Evolutionary conservation across 306 rosid genomes (phyloP).

Genomic region (Trichosanthes truncata): DNA sequence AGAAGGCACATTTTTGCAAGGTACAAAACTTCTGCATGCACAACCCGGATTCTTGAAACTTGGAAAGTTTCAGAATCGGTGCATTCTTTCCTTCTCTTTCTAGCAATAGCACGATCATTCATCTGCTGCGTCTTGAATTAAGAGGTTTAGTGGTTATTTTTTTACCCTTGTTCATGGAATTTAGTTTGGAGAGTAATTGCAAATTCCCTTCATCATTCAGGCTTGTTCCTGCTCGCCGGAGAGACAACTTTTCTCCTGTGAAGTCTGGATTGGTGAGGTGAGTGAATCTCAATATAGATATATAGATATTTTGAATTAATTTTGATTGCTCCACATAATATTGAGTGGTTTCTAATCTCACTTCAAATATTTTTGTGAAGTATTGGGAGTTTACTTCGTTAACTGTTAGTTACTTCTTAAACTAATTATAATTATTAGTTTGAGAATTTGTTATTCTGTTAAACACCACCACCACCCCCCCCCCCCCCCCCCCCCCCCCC

Average conservation of each 20-base stretch:
- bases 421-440: no score
- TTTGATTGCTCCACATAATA: not conserved
- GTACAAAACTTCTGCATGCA: not conserved
- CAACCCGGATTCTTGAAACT: not conserved
- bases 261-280: slow-evolving; percentile 1
- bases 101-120: not conserved
- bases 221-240: slow-evolving; percentile 3
- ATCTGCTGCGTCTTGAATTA: not conserved
- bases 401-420: no score
- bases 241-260: not conserved
- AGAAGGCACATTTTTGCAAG: not conserved
- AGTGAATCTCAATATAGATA: not conserved
- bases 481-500: no score
- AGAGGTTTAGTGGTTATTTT: not conserved
- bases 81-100: not conserved
- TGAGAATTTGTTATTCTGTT: no score
- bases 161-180: not conserved
- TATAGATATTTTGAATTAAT: not conserved
- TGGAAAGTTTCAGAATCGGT: not conserved
- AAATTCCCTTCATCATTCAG: not conserved
- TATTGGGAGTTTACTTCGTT: no score
- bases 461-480: no score
- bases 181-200: not conserved
- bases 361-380: not conserved
- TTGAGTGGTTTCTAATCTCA: not conserved